phyloP scores from a whole-genome alignment of 1,284 basidiomycete genomes.

The Coriolopsis trogii region DNA sequence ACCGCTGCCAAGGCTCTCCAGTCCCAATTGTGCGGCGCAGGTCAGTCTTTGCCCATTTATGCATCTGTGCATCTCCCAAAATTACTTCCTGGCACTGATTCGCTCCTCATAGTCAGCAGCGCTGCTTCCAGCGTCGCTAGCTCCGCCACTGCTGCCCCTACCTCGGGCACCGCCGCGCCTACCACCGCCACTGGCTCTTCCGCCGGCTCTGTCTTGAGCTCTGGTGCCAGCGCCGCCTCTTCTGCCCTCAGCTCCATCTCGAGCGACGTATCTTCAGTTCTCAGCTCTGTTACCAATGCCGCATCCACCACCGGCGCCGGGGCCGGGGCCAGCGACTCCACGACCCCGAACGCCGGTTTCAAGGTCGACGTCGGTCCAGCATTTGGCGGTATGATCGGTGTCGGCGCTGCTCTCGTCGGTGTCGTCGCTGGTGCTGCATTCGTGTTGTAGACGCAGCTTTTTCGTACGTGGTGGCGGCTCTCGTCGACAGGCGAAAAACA shows the following conservation, averaged over 20 bases:
- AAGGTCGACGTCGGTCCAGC: neutral
- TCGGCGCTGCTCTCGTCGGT: slow-evolving; percentile 16
- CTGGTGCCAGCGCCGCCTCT: neutral
- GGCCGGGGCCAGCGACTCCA: neutral
- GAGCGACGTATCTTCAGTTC: neutral
- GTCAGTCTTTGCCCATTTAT: slow-evolving; percentile 24
- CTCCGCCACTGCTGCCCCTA: no score
- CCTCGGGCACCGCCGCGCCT: neutral
- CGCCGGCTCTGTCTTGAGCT: neutral
- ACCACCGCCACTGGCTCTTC: neutral
- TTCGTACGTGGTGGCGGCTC: no score
- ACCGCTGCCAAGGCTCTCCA: slow-evolving; percentile 28
- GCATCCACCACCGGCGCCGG: neutral
- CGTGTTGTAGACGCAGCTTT: slow-evolving; percentile 16
- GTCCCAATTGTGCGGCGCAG: slow-evolving; percentile 28
- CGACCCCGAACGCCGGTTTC: neutral
- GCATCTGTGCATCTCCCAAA: slow-evolving; percentile 9
- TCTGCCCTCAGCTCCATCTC: slow-evolving; percentile 3
- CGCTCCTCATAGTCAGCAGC: neutral
- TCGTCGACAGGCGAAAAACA: no score
- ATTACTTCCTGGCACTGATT: neutral
- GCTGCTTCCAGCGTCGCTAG: neutral
- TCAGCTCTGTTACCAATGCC: neutral
- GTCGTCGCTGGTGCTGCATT: slow-evolving; percentile 20
- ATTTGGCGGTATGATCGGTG: slow-evolving; percentile 9